Conservation (phyloP, 805 yeast species). For the Barnettozyma salicaria region DNA sequence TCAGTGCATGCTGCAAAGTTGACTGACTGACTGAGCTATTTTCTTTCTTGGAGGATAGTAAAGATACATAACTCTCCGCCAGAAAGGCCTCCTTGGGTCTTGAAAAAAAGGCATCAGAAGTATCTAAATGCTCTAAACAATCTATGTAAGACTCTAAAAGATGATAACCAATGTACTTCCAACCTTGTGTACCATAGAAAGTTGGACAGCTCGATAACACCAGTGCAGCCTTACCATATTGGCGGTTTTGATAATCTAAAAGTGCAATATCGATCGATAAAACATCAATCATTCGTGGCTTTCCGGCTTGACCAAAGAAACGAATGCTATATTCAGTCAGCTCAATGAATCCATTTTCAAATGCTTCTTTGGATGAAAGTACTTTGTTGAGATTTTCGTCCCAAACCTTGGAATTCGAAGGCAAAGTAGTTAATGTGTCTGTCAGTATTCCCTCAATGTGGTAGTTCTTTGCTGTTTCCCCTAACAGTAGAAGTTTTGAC, state of each 20-base stretch:
- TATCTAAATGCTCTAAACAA: constrained; percentile 47
- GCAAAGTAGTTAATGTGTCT: constrained; percentile 7
- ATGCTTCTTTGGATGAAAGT: constrained; percentile 31
- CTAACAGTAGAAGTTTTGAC: constrained; percentile 35
- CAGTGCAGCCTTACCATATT: constrained; percentile 54
- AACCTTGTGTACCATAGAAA: constrained; percentile 61
- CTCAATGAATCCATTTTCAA: constrained; percentile 38
- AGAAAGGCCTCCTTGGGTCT: constrained; percentile 7
- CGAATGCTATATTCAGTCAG: constrained; percentile 52
- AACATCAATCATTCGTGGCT: constrained; percentile 64
- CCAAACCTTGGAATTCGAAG: neutral
- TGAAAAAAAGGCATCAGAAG: constrained; percentile 21
- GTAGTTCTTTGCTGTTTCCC: constrained; percentile 25
- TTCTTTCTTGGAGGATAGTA: constrained; percentile 7
- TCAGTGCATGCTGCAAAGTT: constrained; percentile 1
- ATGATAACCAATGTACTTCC: constrained; percentile 67
- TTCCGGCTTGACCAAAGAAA: constrained; percentile 44
- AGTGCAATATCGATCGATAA: constrained; percentile 77
- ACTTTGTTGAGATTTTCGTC: constrained; percentile 17
- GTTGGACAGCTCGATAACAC: constrained; percentile 65
- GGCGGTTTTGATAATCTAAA: constrained; percentile 50
- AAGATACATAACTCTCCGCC: constrained; percentile 9
- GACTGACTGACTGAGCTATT: neutral
- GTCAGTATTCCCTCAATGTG: constrained; percentile 28
- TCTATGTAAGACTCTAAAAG: constrained; percentile 61